Evolutionary conservation across 164 flowering plant genomes (phyloP).

Genomic region (Kingdonia uniflora): DNA sequence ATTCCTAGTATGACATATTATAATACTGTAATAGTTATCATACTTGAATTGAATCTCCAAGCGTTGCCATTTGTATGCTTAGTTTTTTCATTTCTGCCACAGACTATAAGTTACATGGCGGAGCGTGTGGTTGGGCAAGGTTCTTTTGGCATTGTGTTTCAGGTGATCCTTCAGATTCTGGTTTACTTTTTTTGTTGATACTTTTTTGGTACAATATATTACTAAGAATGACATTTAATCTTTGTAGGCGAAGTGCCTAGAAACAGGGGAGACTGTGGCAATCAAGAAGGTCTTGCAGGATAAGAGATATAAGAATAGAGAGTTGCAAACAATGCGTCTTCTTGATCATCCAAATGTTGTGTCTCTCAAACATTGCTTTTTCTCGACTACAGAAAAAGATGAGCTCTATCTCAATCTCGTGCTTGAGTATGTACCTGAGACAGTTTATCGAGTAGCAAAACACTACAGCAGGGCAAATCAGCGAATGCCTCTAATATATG

Average conservation of each 20-base stretch:
- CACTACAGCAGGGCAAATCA: constrained; percentile 63
- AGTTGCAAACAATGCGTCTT: constrained; percentile 72
- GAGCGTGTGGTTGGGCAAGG: constrained; percentile 75
- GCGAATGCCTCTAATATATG: constrained; percentile 66
- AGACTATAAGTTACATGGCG: constrained; percentile 79
- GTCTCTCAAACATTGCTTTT: constrained; percentile 65
- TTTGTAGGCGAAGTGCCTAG: constrained; percentile 62
- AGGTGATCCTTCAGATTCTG: constrained; percentile 25
- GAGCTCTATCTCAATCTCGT: constrained; percentile 75
- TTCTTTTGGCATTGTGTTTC: constrained; percentile 71
- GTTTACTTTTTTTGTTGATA: neutral
- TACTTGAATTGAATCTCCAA: too few relatives aligned
- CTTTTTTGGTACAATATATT: too few relatives aligned
- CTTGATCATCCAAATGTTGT: constrained; percentile 76
- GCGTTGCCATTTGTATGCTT: neutral
- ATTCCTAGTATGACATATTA: too few relatives aligned
- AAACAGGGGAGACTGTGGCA: constrained; percentile 68
- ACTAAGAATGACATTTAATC: neutral
- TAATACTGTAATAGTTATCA: too few relatives aligned
- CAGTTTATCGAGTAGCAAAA: constrained; percentile 53
- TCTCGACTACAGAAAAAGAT: constrained; percentile 68
- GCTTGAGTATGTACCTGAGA: constrained; percentile 76
- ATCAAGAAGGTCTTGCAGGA: constrained; percentile 73
- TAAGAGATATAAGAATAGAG: constrained; percentile 72
- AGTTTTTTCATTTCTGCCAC: constrained; percentile 2